Percentiles rank a stretch among this genome's conserved stretches.
phyloP scores from a whole-genome alignment of 176 grass and related monocot genomes.

The Microstegium vimineum region DNA sequence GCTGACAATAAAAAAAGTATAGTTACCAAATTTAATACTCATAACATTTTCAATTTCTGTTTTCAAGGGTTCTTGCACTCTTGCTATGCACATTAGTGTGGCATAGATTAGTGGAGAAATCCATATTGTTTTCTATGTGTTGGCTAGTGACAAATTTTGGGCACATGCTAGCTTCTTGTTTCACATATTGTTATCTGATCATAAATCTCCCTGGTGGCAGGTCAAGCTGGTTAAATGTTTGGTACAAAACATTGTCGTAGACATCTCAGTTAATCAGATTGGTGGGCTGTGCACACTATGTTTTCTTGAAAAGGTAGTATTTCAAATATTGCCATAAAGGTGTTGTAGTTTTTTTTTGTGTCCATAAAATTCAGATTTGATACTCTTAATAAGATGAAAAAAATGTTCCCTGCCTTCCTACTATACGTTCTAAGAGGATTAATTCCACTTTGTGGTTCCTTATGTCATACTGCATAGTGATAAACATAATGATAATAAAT shows the following conservation, averaged over 20 bases:
- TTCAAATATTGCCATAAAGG: background rate
- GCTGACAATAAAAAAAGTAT: too few relatives aligned
- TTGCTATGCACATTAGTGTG: too few relatives aligned
- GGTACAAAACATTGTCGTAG: conserved; percentile 84
- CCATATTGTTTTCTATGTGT: too few relatives aligned
- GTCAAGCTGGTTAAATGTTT: conserved; percentile 68
- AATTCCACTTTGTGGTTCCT: background rate
- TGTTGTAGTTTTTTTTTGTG: background rate
- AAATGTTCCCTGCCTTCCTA: background rate
- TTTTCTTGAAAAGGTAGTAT: conserved; percentile 82
- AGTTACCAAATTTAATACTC: too few relatives aligned
- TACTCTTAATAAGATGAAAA: background rate
- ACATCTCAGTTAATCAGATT: conserved; percentile 94
- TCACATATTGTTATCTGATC: too few relatives aligned
- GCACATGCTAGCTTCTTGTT: too few relatives aligned
- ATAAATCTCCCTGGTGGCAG: too few relatives aligned
- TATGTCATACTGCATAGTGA: background rate
- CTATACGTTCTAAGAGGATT: background rate
- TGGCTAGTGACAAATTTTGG: too few relatives aligned
- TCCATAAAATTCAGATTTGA: conserved; percentile 12
- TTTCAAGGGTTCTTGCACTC: too few relatives aligned
- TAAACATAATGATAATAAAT: too few relatives aligned
- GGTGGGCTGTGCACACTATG: conserved; percentile 88
- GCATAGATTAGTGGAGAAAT: too few relatives aligned
- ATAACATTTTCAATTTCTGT: too few relatives aligned